Evolutionary conservation across 2,329 filamentous ascomycete species (phyloP).

Genomic region (Colletotrichum tropicicola): DNA sequence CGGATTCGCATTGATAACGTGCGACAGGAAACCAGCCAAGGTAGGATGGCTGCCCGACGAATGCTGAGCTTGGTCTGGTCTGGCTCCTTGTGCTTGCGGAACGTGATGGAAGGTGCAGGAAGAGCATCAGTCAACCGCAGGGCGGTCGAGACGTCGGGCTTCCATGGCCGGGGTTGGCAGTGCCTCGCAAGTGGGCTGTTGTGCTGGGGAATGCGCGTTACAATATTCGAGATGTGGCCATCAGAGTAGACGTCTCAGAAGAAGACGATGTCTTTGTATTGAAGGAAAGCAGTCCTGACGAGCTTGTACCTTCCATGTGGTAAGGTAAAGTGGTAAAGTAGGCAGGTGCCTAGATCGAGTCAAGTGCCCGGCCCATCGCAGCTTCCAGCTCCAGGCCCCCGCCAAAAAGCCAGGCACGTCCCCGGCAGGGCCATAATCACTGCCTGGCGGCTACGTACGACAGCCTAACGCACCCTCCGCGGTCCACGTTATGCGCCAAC

Average conservation of each 20-base stretch:
- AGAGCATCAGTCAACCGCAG: neutral
- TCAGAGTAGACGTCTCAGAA: neutral
- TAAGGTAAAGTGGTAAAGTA: no score
- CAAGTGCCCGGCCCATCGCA: neutral
- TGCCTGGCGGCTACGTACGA: conserved; percentile 25
- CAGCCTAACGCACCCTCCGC: conserved; percentile 11
- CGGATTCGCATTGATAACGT: neutral
- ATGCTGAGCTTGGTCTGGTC: neutral
- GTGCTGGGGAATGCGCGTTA: no score
- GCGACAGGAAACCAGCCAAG: neutral
- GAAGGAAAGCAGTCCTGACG: no score
- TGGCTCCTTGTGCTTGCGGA: neutral
- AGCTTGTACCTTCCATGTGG: no score
- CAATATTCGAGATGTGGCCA: neutral
- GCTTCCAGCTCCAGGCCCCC: neutral
- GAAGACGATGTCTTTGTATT: neutral
- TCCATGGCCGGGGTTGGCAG: neutral
- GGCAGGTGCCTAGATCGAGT: neutral
- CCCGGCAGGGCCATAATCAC: conserved; percentile 8
- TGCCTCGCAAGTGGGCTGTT: no score
- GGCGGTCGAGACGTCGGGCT: neutral
- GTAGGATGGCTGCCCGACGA: conserved; percentile 5
- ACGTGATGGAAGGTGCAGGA: neutral
- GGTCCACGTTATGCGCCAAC: conserved; percentile 23
- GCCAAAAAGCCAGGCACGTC: conserved; percentile 16